Base-by-base conservation (phyloP, 108 stramenopile species). In the Pseudonitzschia multistriata region DNA sequence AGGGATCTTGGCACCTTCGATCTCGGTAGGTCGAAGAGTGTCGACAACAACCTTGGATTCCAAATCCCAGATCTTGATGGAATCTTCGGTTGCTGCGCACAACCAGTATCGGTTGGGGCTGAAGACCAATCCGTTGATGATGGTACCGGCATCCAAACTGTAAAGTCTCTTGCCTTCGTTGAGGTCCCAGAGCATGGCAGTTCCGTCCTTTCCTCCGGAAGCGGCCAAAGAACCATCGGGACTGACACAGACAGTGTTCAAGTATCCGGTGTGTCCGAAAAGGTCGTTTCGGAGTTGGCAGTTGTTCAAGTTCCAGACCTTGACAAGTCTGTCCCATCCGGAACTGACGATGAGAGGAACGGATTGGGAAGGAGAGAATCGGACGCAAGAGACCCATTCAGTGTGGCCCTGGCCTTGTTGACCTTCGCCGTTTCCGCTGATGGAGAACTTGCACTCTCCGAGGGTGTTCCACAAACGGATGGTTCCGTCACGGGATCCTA, bases 51-150 rank as follows among this genome's bases (percentile, higher is more conserved):
- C 74, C 96, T 99, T 99, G 79, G 82, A 83, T 84, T 99, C 99
- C 74, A 99, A 82, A 74, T 99, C 99, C 98, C 98, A 99, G 78
- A 99, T 99, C 91, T 97, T 99, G 97, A 99, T 98, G 85, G 86
- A 83, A 34, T 94, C 87, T 50, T 93, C 92, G 52, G 99, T 99
- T 68, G 98, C 99, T 42, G 99, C 99, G 79, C 97, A 98, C 76
- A 99, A 85, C 99, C 99, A 99, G 95, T 99, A 99, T 63, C 98
- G 92, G 93, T 98, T 99, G 76, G 99, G 99, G 61, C 95, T 96
- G 83, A 99, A 99, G 74, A 97, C 95, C 33, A 99, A 89, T 31
- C 93, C 87, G 90, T 99, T 89, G 88, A 99, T 99, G 82, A 97
- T 95, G 75, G 97, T 96, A 45, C 96, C 97, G 37, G 99, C 98